phyloP scores from a whole-genome alignment of 2,329 filamentous ascomycete genomes.

The Xylariaceae sp. region DNA sequence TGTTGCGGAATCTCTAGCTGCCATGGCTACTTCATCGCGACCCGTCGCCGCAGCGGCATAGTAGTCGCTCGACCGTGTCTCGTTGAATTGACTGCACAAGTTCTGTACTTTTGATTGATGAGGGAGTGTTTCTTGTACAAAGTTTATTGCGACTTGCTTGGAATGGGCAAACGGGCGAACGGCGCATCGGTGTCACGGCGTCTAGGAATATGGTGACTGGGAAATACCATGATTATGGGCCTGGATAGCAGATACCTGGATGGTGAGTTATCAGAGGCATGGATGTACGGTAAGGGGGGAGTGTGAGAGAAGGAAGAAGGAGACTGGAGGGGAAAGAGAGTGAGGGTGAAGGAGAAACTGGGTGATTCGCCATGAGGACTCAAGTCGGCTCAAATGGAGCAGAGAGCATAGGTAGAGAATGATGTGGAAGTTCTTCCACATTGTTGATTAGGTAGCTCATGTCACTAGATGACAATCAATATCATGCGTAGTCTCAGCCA shows the following conservation, averaged over 20 bases:
- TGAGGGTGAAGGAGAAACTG: conserved; percentile 3
- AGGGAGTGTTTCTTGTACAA: conserved; percentile 33
- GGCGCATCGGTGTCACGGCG: conserved; percentile 29
- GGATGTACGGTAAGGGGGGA: conserved; percentile 5
- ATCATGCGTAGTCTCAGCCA: background rate
- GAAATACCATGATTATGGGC: conserved; percentile 34
- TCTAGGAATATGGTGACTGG: conserved; percentile 24
- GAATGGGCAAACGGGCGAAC: conserved; percentile 25
- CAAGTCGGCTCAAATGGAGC: conserved; percentile 8
- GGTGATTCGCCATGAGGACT: conserved; percentile 12
- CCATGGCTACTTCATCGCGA: conserved; percentile 32
- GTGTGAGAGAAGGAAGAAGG: conserved; percentile 1
- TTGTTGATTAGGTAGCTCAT: background rate
- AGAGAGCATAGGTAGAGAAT: conserved; percentile 10
- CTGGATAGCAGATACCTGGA: conserved; percentile 26
- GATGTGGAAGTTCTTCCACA: background rate
- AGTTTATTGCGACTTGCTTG: conserved; percentile 27
- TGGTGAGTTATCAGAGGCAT: conserved; percentile 26
- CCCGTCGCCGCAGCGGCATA: conserved; percentile 31
- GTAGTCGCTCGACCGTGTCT: conserved; percentile 9
- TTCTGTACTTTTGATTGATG: conserved; percentile 21
- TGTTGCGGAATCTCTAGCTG: conserved; percentile 32
- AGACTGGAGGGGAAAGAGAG: background rate
- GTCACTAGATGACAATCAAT: background rate
- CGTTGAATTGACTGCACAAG: conserved; percentile 6